Evolutionary conservation across 129 eudicot genomes (phyloP).

Genomic region (Artemisia argyi): DNA sequence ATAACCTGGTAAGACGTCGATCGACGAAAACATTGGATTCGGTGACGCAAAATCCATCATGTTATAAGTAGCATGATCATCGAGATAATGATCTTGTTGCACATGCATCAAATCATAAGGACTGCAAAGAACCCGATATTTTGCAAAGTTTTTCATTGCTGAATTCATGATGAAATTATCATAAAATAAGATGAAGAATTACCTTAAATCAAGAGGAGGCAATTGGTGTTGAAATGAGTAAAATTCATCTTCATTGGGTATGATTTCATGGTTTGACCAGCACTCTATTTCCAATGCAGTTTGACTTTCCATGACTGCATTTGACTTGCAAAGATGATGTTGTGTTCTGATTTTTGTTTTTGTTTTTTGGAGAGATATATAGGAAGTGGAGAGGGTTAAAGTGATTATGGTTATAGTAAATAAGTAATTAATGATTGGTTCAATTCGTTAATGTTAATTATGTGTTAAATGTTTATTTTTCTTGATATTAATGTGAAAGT

Average conservation of each 20-base stretch:
- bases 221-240: slow-evolving; percentile 34
- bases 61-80: slow-evolving; percentile 25
- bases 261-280: slow-evolving; percentile 42
- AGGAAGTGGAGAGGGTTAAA: slow-evolving; percentile 38
- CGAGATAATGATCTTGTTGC: slow-evolving; percentile 23
- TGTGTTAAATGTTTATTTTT: slow-evolving; percentile 15
- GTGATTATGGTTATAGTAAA: slow-evolving; percentile 8
- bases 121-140: slow-evolving; percentile 13
- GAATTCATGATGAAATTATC: slow-evolving; percentile 20
- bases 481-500: slow-evolving; percentile 30
- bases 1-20: slow-evolving; percentile 44
- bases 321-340: slow-evolving; percentile 26
- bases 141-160: slow-evolving; percentile 2
- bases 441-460: slow-evolving; percentile 29
- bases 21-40: slow-evolving; percentile 36
- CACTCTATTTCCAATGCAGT: slow-evolving; percentile 31
- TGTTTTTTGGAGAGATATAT: slow-evolving; percentile 28
- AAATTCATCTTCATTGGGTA: slow-evolving; percentile 38
- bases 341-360: slow-evolving; percentile 4
- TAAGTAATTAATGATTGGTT: slow-evolving; percentile 28
- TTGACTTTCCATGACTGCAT: slow-evolving; percentile 33
- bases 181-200: slow-evolving; percentile 4
- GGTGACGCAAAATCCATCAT: slow-evolving; percentile 25
- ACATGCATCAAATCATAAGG: slow-evolving; percentile 16
- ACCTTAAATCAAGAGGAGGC: slow-evolving; percentile 42